Evolutionary conservation across 805 yeast genomes (phyloP), one percentile per base, ranked within the genome.

Genomic region (Yamadazyma kitorensis): DNA sequence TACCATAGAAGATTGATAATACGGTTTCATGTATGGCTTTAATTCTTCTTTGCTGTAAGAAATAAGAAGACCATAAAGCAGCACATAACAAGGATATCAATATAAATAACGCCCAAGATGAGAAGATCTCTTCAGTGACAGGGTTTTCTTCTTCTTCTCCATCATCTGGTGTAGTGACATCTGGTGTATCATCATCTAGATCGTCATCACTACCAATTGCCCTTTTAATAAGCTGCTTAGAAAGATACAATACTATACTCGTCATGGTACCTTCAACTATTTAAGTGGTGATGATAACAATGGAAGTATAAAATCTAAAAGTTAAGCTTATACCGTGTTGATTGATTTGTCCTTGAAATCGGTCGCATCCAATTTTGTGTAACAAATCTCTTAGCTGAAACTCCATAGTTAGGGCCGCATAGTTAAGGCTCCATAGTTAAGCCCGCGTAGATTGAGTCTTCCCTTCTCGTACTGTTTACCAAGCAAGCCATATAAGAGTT

Each of bases 1-100:
- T 89, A 14, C 99, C 99, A 50, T 91, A 88, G 55, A 93, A 88
- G 39, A 93, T 93, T 1, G 98, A 87, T 28, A 94, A 65, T 24
- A 93, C 98, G 0, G 98, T 93, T 63, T 93, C 99, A 60, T 93
- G 99, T n/a, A 93, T 78, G 3, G 96, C 95, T 59, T 86, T 89
- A 50, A 93, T 91, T 45, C 93, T 74, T 48, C 86, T 76, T 51
- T 87, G 96, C 52, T 91, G 96, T 31, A 93, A 68, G 55, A 85
- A 91, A 61, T 91, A 93, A 19, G 95, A 82, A 3, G 96, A 86
- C 97, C 97, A 93, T 33, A 93, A 66, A 0, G 98, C 96, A 6
- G 89, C 75, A 39, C 91, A 83, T 29, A 93, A 66, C 28, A 93
- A 68, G 37, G 84, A 77, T 31, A 93, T 57, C 43, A 93, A 70